phyloP scores from a whole-genome alignment of 176 grass and related monocot genomes.

The Oryza punctata region DNA sequence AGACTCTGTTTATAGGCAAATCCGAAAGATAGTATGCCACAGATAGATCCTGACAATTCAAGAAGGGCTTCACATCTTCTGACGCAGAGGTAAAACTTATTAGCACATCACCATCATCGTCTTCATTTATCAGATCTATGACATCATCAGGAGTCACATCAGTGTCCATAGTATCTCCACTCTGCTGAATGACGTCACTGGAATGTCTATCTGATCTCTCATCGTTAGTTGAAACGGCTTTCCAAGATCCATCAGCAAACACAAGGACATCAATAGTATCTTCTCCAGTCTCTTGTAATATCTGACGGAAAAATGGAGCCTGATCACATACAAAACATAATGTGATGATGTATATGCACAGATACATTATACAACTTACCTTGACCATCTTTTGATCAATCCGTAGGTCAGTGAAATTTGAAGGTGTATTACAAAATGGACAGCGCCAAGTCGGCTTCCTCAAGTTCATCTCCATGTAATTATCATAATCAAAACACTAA shows the following conservation, averaged over 20 bases:
- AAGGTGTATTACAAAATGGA: conserved; percentile 77
- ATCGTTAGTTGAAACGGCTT: conserved; percentile 55
- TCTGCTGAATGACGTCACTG: conserved; percentile 29
- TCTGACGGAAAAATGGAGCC: conserved; percentile 49
- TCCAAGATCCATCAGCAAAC: conserved; percentile 83
- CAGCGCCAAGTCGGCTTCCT: conserved; percentile 90
- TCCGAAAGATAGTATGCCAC: conserved; percentile 38
- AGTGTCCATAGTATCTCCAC: conserved; percentile 37
- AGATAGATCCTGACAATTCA: conserved; percentile 50
- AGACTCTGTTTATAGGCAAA: conserved; percentile 29
- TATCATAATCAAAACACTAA: conserved; percentile 98
- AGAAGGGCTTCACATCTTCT: conserved; percentile 80
- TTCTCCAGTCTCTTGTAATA: conserved; percentile 68
- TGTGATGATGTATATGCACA: conserved; percentile 4
- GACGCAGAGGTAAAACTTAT: conserved; percentile 33
- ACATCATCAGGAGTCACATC: conserved; percentile 34
- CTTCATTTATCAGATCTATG: conserved; percentile 72
- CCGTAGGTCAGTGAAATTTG: conserved; percentile 65
- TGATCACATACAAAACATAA: conserved; percentile 24
- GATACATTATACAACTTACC: conserved; percentile 53
- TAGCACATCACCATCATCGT: conserved; percentile 47
- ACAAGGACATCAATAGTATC: conserved; percentile 60
- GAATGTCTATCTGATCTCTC: conserved; percentile 48
- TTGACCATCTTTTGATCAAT: conserved; percentile 84
- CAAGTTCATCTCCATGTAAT: conserved; percentile 90